phyloP scores from a whole-genome alignment of 73 alveolate species.

The Paraurostyla sp. region DNA sequence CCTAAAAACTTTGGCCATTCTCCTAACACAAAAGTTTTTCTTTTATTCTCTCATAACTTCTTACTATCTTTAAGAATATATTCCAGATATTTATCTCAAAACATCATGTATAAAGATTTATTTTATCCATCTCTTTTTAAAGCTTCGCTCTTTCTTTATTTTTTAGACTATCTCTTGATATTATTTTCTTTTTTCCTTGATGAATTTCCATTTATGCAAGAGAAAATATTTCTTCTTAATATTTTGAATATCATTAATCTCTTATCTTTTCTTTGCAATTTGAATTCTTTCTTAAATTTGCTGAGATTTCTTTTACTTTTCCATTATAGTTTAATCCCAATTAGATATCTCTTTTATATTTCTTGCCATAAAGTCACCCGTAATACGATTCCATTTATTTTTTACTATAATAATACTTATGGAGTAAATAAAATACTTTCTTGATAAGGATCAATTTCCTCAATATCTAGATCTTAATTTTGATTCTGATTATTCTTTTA shows the following conservation, averaged over 20 bases:
- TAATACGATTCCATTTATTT: conserved; percentile 23
- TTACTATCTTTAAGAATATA: background rate
- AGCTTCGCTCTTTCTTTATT: conserved; percentile 4
- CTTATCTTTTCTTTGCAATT: background rate
- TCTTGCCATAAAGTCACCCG: conserved; percentile 40
- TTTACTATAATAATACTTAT: background rate
- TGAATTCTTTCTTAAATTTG: background rate
- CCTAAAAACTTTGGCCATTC: background rate
- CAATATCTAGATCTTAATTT: background rate
- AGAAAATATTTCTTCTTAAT: conserved; percentile 35
- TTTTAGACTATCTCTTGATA: conserved; percentile 7
- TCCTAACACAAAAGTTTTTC: background rate
- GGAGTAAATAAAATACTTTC: background rate
- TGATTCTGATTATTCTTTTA: background rate
- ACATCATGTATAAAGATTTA: background rate
- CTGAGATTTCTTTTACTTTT: background rate
- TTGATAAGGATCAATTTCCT: background rate
- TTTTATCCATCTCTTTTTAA: conserved; percentile 22
- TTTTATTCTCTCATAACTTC: background rate
- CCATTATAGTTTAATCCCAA: conserved; percentile 21
- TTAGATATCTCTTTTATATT: background rate
- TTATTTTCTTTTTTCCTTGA: conserved; percentile 10
- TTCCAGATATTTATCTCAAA: background rate
- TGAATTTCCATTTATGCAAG: conserved; percentile 54
- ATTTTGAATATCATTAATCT: background rate